Evolutionary conservation across 2,329 filamentous ascomycete genomes (phyloP), one percentile per base, ranked within the genome.

Genomic region (Microdochium bolleyi): DNA sequence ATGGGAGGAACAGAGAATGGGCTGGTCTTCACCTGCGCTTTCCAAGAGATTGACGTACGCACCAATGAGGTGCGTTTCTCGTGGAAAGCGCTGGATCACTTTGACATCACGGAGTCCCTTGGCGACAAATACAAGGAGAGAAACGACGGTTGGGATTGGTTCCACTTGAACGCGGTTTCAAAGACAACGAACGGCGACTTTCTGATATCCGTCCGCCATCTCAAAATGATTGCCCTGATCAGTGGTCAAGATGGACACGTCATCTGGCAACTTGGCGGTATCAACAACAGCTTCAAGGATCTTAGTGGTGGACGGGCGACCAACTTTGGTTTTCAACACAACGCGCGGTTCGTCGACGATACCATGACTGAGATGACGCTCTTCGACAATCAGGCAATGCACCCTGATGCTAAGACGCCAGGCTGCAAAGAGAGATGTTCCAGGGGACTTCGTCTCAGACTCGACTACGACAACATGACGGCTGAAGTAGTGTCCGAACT

Each of bases 251-350:
- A 62, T 25, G 68, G 69, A 2, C 58, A 62, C 24, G 57, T 62
- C 2, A 61, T 72, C 44, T 73, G 70, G 70, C 62, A 63, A 10
- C 59, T 73, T 0, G 70, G 70, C 25, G 70, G 70, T 22, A 61
- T 59, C 22, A 55, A 61, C n/a, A 72, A 70, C 57, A 61, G 67
- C 51, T 73, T 72, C 52, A 48, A 52, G 24, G 70, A 73, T 51
- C 51, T 70, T 4, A 69, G 66, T 54, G 60, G 51, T 38, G 69
- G 68, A 24, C 60, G 54, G 4, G 69, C 70, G 14, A 69, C 66
- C 37, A 60, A 64, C 54, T 68, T 72, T 54, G 60, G 59, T 27
- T 72, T 68, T 64, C 70, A 73, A 59, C 70, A 72, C 57, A 64
- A 72, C 50, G 68, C 68, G 3, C 65, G 69, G 24, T 67, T 71